Base-by-base conservation (phyloP, 2,329 filamentous ascomycete species). In the Coniochaeta sp. region DNA sequence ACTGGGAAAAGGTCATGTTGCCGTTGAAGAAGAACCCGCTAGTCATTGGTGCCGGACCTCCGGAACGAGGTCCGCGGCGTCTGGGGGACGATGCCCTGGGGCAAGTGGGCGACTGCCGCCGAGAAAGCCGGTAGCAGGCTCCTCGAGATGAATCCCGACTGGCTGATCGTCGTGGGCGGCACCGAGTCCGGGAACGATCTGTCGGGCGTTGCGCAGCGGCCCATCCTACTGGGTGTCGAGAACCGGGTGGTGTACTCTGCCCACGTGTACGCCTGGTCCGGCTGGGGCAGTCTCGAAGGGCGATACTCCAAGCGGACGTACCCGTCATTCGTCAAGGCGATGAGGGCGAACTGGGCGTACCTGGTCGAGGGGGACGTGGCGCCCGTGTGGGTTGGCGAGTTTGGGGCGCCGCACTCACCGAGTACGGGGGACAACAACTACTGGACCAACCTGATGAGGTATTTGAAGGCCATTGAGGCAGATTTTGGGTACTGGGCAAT, bases 401-500 rank as follows among this genome's bases (percentile, higher is more conserved):
- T 87, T 53, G 83, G 85, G 1, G 78, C 79, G 24, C 78, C 82
- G 16, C 67, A 70, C 48, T 55, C 64, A 6, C 81, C 81, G 1
- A 73, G 72, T 30, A 67, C 73, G 8, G 80, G 81, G 7, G 81
- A 85, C 56, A 71, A 71, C 51, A 82, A 83, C 59, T 87, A 87
- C 68, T 87, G 83, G 84, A 66, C 68, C 40, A 81, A 86, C 62
- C 64, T 87, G 64, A 69, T 85, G 68, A 71, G 71, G 26, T 85
- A 77, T 63, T 70, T 87, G 52, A 74, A 75, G 59, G 65, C 69
- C 3, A 65, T 81, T 49, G 81, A 85, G 58, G 80, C 79, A 9
- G 83, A 86, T 58, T 85, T 84, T 69, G 84, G 79, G 6, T 87
- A 87, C 65, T 87, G 84, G 85, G 83, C 83, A 14, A 63, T 87